Conservation (phyloP, 306 rosid genomes). For the Cicer pinnatifidum region DNA sequence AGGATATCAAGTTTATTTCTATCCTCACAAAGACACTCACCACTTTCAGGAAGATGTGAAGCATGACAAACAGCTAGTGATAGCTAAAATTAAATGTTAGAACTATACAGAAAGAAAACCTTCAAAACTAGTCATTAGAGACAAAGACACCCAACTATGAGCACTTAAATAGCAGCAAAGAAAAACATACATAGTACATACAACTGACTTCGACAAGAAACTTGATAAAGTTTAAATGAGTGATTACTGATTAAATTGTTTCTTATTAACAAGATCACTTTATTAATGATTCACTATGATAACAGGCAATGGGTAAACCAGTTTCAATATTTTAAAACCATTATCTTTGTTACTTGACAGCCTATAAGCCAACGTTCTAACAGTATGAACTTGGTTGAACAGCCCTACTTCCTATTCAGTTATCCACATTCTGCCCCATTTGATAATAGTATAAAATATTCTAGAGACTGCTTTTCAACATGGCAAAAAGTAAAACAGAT, state of each 20-base stretch:
- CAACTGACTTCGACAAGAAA: conserved; percentile 22
- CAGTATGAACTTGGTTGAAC: neutral
- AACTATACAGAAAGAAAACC: conserved; percentile 12
- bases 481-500: neutral
- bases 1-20: conserved; percentile 25
- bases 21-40: neutral
- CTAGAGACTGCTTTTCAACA: neutral
- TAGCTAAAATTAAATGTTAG: conserved; percentile 9
- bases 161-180: conserved; percentile 28
- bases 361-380: neutral
- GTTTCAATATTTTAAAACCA: conserved; percentile 2
- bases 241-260: conserved; percentile 2
- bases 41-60: conserved; percentile 28
- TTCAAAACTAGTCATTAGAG: conserved; percentile 24
- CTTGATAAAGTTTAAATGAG: conserved; percentile 21
- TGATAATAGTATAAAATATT: neutral
- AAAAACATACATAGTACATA: conserved; percentile 20
- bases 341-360: neutral
- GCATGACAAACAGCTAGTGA: conserved; percentile 31
- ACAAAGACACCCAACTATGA: conserved; percentile 19
- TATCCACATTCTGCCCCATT: neutral
- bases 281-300: conserved; percentile 5
- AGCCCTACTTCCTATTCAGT: neutral
- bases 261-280: conserved; percentile 5
- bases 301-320: neutral